Conservation (phyloP, 768 basidiomycete species). For the Exidia glandulosa region DNA sequence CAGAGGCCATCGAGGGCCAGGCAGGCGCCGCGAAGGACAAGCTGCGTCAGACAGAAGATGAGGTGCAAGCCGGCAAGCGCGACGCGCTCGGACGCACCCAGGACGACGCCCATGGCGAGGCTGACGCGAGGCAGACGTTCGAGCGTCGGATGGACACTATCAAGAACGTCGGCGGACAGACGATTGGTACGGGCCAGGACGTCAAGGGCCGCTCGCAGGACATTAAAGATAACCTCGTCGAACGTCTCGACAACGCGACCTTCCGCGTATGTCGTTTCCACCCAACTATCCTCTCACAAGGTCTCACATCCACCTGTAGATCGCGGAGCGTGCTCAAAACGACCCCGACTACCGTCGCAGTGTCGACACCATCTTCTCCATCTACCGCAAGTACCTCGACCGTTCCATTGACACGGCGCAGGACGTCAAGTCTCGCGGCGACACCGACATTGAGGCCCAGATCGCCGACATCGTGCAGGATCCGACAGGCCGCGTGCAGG, state of each 20-base stretch:
- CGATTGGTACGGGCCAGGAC: slow-evolving; percentile 43
- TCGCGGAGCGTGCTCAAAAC: slow-evolving; percentile 52
- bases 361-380: slow-evolving; percentile 44
- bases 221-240: slow-evolving; percentile 28
- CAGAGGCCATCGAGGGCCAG: slow-evolving; percentile 43
- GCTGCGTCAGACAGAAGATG: slow-evolving; percentile 43
- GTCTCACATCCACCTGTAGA: slow-evolving; percentile 22
- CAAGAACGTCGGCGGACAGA: slow-evolving; percentile 44
- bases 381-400: slow-evolving; percentile 47
- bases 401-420: slow-evolving; percentile 38
- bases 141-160: slow-evolving; percentile 58
- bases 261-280: slow-evolving; percentile 30
- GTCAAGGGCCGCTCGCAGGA: slow-evolving; percentile 34
- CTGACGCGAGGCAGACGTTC: slow-evolving; percentile 46
- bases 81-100: slow-evolving; percentile 39
- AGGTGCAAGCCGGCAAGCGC: slow-evolving; percentile 50
- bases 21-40: slow-evolving; percentile 41
- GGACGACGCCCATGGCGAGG: slow-evolving; percentile 35
- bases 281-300: background rate
- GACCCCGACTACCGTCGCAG: slow-evolving; percentile 49
- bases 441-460: slow-evolving; percentile 19
- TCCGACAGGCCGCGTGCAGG: slow-evolving; percentile 48
- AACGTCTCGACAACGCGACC: slow-evolving; percentile 39
- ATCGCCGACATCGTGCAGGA: slow-evolving; percentile 50
- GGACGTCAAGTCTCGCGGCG: slow-evolving; percentile 21